A percentile compares a stretch with the other conserved stretches of the same genome.
phyloP scores from a whole-genome alignment of 2,329 filamentous ascomycete genomes.

The Balansia obtecta region DNA sequence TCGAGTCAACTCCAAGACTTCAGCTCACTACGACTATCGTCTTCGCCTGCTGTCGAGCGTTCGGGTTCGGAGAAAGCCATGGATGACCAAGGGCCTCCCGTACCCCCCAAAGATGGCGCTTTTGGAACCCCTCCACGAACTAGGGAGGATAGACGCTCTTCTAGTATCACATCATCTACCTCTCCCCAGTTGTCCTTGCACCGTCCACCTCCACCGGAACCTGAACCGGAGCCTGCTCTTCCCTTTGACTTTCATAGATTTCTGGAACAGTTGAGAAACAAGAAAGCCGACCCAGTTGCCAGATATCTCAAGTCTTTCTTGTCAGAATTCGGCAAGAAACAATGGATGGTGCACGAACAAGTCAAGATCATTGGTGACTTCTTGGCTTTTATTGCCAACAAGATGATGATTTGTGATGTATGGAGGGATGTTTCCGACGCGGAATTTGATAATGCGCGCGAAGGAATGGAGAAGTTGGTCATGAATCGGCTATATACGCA shows the following conservation, averaged over 20 bases:
- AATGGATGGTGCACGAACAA: conserved; percentile 99
- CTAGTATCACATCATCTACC: conserved; percentile 22
- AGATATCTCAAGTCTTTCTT: conserved; percentile 92
- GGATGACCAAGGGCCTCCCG: conserved; percentile 41
- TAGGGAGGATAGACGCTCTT: conserved; percentile 24
- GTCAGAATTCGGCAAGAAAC: conserved; percentile 87
- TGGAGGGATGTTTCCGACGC: conserved; percentile 93
- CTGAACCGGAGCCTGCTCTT: conserved; percentile 67
- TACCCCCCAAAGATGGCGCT: conserved; percentile 48
- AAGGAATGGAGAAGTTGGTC: conserved; percentile 98
- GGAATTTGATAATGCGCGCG: conserved; percentile 94
- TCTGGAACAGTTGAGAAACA: conserved; percentile 86
- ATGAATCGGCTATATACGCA: conserved; percentile 96
- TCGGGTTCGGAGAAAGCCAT: conserved; percentile 24
- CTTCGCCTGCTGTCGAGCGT: conserved; percentile 25
- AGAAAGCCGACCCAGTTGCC: conserved; percentile 94
- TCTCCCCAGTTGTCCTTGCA: conserved; percentile 40
- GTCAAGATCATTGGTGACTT: conserved; percentile 99
- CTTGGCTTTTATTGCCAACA: conserved; percentile 89
- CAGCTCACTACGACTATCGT: conserved; percentile 28
- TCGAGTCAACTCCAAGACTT: conserved; percentile 36
- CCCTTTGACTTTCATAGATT: conserved; percentile 98
- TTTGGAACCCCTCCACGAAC: conserved; percentile 24
- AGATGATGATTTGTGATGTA: conserved; percentile 94
- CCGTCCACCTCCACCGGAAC: conserved; percentile 58